These are phyloP conservation scores for Peronospora belbahrii DNA, from an alignment of 352 stramenopile species.

Conservation along the genomic window DNA sequence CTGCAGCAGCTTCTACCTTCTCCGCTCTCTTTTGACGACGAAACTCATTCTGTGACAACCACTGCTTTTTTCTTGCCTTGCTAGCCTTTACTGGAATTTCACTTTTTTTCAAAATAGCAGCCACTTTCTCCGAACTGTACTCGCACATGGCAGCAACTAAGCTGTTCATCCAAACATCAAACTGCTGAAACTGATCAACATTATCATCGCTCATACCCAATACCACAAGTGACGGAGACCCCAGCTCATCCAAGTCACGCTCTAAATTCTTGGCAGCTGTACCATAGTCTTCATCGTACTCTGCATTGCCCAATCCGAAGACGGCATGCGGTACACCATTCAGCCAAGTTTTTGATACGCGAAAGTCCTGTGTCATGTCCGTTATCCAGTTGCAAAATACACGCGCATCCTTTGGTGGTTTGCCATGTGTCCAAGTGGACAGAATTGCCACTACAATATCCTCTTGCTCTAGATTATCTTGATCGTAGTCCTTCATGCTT, in stretches of 20 bases:
- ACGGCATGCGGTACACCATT: slow-evolving; percentile 63
- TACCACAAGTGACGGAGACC: slow-evolving; percentile 49
- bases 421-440: slow-evolving; percentile 80
- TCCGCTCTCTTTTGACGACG: slow-evolving; percentile 76
- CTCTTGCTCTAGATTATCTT: slow-evolving; percentile 87
- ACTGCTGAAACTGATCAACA: slow-evolving; percentile 75
- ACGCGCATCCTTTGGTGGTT: slow-evolving; percentile 61
- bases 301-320: slow-evolving; percentile 80
- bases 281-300: slow-evolving; percentile 86
- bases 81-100: slow-evolving; percentile 7
- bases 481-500: slow-evolving; percentile 85
- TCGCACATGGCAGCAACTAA: slow-evolving; percentile 73
- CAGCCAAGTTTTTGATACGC: slow-evolving; percentile 79
- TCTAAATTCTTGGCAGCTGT: slow-evolving; percentile 74
- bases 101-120: slow-evolving; percentile 12
- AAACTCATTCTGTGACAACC: slow-evolving; percentile 80
- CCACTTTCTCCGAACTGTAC: slow-evolving; percentile 40
- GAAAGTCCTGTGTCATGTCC: slow-evolving; percentile 87
- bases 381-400: slow-evolving; percentile 83
- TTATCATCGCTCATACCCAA: slow-evolving; percentile 77
- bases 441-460: slow-evolving; percentile 75
- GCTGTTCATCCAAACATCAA: slow-evolving; percentile 77
- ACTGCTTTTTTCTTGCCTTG: slow-evolving; percentile 29
- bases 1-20: slow-evolving; percentile 42
- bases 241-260: slow-evolving; percentile 46